Evolutionary conservation across 805 yeast genomes (phyloP).

Genomic region (Torulaspora quercuum): DNA sequence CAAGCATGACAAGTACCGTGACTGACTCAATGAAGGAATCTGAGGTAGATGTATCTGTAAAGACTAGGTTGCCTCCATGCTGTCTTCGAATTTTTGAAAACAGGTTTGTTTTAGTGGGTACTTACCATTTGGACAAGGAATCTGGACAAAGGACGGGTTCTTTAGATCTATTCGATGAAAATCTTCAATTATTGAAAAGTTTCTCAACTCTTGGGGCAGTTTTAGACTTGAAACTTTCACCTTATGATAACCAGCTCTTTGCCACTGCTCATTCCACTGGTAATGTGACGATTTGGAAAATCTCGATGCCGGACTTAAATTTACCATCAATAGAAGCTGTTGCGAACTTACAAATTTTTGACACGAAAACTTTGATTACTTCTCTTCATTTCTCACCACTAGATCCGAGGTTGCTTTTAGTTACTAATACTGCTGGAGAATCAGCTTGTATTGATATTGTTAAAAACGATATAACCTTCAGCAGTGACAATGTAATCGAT

Average conservation of each 20-base stretch:
- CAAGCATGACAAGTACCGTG: too few species aligned
- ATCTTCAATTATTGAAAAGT: conserved; percentile 28
- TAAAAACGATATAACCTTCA: conserved; percentile 8
- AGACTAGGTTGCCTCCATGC: conserved; percentile 76
- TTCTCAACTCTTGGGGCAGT: conserved; percentile 56
- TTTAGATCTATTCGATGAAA: conserved; percentile 41
- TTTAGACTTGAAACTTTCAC: conserved; percentile 69
- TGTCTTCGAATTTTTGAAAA: conserved; percentile 56
- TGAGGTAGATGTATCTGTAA: conserved; percentile 22
- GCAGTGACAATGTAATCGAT: conserved; percentile 5
- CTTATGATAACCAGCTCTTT: conserved; percentile 47
- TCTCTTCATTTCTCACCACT: conserved; percentile 57
- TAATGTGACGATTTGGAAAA: conserved; percentile 59
- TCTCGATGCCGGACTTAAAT: conserved; percentile 14
- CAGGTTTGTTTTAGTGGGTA: conserved; percentile 61
- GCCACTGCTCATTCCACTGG: conserved; percentile 83
- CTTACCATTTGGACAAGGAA: conserved; percentile 67
- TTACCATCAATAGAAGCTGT: conserved; percentile 22
- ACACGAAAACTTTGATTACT: conserved; percentile 52
- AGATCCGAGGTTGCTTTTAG: conserved; percentile 39
- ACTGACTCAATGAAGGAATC: conserved; percentile 25
- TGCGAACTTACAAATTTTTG: conserved; percentile 46
- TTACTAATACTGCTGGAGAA: conserved; percentile 70
- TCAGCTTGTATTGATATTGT: conserved; percentile 37
- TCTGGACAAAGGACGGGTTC: conserved; percentile 63